These are phyloP conservation scores for Austropuccinia psidii DNA, from an alignment of 1,284 basidiomycete species.

Conservation along the genomic window DNA sequence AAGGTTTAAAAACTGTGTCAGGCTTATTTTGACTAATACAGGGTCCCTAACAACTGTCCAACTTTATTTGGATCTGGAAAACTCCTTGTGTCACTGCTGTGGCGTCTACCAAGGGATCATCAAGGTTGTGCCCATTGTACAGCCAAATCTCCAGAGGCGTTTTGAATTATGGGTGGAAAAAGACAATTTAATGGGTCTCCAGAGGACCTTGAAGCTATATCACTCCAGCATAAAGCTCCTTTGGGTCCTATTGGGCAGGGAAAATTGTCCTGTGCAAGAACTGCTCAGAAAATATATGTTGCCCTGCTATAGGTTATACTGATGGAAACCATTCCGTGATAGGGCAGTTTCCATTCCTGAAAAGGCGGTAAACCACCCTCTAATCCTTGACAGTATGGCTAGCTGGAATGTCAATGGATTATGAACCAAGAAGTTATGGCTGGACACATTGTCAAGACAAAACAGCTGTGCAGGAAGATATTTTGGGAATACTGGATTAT, in stretches of 20 bases:
- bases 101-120: background rate
- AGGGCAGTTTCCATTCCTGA: background rate
- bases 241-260: too few relatives aligned
- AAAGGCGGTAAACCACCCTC: background rate
- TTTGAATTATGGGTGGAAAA: slow-evolving; percentile 9
- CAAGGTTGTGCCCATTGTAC: background rate
- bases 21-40: background rate
- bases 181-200: background rate
- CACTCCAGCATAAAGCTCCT: background rate
- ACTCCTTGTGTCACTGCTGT: background rate
- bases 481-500: background rate
- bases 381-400: background rate
- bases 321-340: background rate
- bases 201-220: background rate
- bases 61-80: background rate
- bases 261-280: too few relatives aligned
- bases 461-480: background rate
- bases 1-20: background rate
- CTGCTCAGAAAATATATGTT: too few relatives aligned
- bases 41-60: background rate
- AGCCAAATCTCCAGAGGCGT: background rate
- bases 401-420: slow-evolving; percentile 10
- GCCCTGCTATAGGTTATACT: background rate
- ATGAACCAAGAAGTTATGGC: background rate
- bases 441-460: background rate